phyloP scores from a whole-genome alignment of 192 early-diverging fungal genomes.

The Coemansia sp. region DNA sequence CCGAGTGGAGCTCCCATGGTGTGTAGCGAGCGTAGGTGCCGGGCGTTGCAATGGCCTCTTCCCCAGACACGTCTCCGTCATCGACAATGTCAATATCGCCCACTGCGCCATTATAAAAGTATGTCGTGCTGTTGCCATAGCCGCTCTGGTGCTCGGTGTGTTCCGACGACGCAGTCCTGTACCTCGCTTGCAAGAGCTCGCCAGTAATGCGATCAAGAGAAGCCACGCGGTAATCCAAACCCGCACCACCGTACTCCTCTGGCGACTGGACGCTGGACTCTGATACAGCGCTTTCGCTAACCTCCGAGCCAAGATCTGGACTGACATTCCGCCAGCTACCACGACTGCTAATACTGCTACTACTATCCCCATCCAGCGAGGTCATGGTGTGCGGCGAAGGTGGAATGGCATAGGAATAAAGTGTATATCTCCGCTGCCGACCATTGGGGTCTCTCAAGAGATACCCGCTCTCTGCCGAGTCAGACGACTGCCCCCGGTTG shows the following conservation, averaged over 20 bases:
- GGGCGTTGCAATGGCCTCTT: not conserved
- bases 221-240: not conserved
- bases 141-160: not conserved
- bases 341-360: not conserved
- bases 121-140: not conserved
- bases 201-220: not conserved
- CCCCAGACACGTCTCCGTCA: not conserved
- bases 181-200: not conserved
- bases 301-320: not conserved
- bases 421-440: not conserved
- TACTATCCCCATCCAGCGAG: not conserved
- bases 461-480: not conserved
- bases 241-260: not conserved
- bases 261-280: not conserved
- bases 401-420: conserved; percentile 6
- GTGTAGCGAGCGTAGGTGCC: not conserved
- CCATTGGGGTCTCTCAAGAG: not conserved
- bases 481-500: not conserved
- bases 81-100: not conserved
- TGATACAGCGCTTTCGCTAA: not conserved
- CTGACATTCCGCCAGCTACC: not conserved
- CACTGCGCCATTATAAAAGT: not conserved
- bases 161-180: not conserved
- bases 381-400: conserved; percentile 47
- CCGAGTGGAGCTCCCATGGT: not conserved